Base-by-base conservation (phyloP, 352 stramenopile genomes). In the Globisporangium middletonii region DNA sequence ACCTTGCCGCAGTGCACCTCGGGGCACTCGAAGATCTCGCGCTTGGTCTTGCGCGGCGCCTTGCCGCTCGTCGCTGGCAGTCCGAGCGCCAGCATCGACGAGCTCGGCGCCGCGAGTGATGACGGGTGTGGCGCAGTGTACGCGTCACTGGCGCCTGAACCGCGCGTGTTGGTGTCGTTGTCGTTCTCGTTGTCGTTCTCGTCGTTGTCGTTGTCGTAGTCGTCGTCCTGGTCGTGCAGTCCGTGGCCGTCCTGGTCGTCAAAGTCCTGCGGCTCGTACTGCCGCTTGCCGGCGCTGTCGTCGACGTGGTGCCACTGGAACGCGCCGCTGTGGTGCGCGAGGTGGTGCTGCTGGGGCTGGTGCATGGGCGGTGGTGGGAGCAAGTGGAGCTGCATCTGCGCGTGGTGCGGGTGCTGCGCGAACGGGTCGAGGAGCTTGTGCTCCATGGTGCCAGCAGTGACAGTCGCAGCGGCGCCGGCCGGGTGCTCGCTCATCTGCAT, bases 1-100 rank as follows among this genome's bases (percentile, higher is more conserved):
- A 35, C 30, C 68, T 95, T 95, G 59, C 79, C 85, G 61, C 85
- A 95, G 61, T 92, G 77, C 45, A 81, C 69, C 55, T 93, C 85
- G 28, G 67, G 54, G 60, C 84, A 92, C 30, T 35, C 30, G 30
- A 35, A 35, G 30, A 65, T 57, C 47, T 71, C 60, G 51, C 60
- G 60, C 55, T 64, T 64, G 2, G 59, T 56, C 46, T 64, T 64
- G 45, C 59, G 59, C 59, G 52, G 12, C 45, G 59, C 23, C 44
- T 64, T 54, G 52, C 44, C 23, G 37, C 26, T 33, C 19, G 19
- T 15, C 37, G 53, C 3, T 11, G 53, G 30, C 15, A 50, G 50
- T 15, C 50, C 42, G 12, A 49, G 50, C 16, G 41, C 57, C 11
- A 63, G 57, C 41, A 63, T 50, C n/a, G 49, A 53, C 38, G 47